Conservation (phyloP, 2,329 filamentous ascomycete species). For the Aspergillus felis region DNA sequence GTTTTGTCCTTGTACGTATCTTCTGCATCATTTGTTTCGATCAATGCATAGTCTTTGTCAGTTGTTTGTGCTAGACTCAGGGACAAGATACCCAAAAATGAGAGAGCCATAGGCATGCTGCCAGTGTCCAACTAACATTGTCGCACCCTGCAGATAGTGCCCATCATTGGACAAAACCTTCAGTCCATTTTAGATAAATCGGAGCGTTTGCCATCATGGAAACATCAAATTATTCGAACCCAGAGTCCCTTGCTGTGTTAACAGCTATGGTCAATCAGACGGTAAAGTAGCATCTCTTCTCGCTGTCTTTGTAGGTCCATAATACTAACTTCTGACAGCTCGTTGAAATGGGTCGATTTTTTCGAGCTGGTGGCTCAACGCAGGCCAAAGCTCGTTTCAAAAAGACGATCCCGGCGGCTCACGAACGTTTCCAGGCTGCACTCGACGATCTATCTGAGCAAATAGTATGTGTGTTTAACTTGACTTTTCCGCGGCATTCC, state of each 20-base stretch:
- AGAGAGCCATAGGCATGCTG: not conserved
- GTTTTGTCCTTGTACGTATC: not conserved
- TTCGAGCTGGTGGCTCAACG: conserved; percentile 34
- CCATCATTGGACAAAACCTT: not conserved
- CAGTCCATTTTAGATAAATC: not conserved
- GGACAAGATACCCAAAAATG: not conserved
- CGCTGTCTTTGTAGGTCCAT: not conserved
- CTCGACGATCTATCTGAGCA: conserved; percentile 40
- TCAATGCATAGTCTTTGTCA: not conserved
- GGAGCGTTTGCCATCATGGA: conserved; percentile 15
- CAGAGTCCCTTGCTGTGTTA: conserved; percentile 34
- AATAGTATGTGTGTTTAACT: conserved; percentile 33
- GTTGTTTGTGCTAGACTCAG: not conserved
- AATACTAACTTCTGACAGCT: conserved; percentile 30
- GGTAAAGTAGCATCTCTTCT: conserved; percentile 18
- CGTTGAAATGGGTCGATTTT: conserved; percentile 40
- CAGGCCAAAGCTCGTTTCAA: conserved; percentile 34
- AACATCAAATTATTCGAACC: conserved; percentile 21
- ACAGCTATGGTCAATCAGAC: conserved; percentile 36
- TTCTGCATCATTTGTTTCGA: not conserved
- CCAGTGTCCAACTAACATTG: not conserved
- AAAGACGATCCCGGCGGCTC: conserved; percentile 33
- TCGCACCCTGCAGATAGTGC: not conserved
- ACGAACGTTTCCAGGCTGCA: conserved; percentile 38
- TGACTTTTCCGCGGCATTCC: not conserved